These are phyloP conservation scores for Casuarina equisetifolia DNA, from an alignment of 306 rosid species.

Conservation along the genomic window DNA sequence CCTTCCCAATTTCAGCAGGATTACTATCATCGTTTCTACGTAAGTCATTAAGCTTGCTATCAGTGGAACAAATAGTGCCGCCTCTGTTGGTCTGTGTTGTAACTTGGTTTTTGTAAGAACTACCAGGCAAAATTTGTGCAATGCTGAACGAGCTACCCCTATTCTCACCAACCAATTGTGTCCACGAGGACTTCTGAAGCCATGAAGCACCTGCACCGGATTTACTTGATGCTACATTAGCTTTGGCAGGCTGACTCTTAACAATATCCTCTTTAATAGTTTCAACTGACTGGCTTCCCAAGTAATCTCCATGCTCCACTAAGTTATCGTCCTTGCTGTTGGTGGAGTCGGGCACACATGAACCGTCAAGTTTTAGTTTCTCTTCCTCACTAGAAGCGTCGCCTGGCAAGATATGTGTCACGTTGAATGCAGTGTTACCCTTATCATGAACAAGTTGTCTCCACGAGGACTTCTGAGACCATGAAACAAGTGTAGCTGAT, in stretches of 20 bases:
- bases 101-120: constrained; percentile 37
- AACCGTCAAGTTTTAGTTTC: constrained; percentile 25
- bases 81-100: constrained; percentile 18
- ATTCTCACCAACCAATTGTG: constrained; percentile 53
- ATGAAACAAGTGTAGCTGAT: constrained; percentile 37
- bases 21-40: constrained; percentile 23
- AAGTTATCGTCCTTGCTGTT: constrained; percentile 19
- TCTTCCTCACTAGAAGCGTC: constrained; percentile 25
- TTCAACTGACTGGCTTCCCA: constrained; percentile 6
- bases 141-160: constrained; percentile 59
- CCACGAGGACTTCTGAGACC: constrained; percentile 86
- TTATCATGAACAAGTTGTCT: constrained; percentile 57
- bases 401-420: constrained; percentile 46
- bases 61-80: constrained; percentile 29
- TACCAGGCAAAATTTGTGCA: constrained; percentile 48
- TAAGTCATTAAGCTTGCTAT: constrained; percentile 22
- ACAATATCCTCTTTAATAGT: constrained; percentile 4
- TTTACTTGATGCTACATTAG: constrained; percentile 29
- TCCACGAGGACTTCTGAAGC: constrained; percentile 79
- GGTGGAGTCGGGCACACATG: constrained; percentile 18
- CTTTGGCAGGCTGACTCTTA: constrained; percentile 39
- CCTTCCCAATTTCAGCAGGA: constrained; percentile 19
- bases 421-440: constrained; percentile 44
- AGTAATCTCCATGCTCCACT: constrained; percentile 16
- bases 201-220: constrained; percentile 70